Base-by-base conservation (phyloP, 1,284 basidiomycete genomes). In the Thelephora terrestris region DNA sequence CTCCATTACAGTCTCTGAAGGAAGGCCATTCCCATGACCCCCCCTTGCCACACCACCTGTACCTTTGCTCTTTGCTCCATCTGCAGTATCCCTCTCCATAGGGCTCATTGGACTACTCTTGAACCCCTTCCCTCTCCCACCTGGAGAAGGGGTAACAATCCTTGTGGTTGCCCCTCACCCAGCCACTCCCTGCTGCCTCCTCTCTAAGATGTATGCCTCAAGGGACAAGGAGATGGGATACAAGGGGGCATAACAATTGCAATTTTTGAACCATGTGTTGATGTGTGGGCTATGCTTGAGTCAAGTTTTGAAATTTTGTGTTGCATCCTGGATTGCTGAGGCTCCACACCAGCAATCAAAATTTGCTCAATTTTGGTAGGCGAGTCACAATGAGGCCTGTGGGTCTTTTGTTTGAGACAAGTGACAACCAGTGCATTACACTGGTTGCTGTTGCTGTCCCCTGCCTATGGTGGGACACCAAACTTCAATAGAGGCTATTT, bases 21-120 rank as follows among this genome's bases (percentile, higher is more conserved):
- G n/a, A n/a, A n/a, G n/a, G n/a, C n/a, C n/a, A n/a, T n/a, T n/a
- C 27, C 27, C 27, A 27, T 27, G 5, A 27, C 27, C 27, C 27
- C 10, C 10, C 10, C 27, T 27, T 27, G 27, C 10, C 27, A 10
- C 10, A 10, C 27, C 10, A 10, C 10, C 27, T 10, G 10, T 10
- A 5, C 27, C 27, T 10, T 27, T 27, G 27, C n/a, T 40, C 53
- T 61, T 70, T 6, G 71, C 63, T 50, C 64, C 58, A 57, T 71
- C 71, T 14, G 68, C 71, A 24, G 68, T 64, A 10, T 73, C 67
- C 47, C 72, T 66, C 14, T 69, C 71, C n/a, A n/a, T n/a, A 24
- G 65, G 18, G 4, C 10, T 71, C 20, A 74, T 58, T 40, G 79
- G 81, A 58, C 76, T 82, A 58, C 82, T 85, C 75, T 85, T 85